Evolutionary conservation across 2,329 filamentous ascomycete genomes (phyloP), one percentile per base, ranked within the genome.

Genomic region (Hypoxylon sp.): DNA sequence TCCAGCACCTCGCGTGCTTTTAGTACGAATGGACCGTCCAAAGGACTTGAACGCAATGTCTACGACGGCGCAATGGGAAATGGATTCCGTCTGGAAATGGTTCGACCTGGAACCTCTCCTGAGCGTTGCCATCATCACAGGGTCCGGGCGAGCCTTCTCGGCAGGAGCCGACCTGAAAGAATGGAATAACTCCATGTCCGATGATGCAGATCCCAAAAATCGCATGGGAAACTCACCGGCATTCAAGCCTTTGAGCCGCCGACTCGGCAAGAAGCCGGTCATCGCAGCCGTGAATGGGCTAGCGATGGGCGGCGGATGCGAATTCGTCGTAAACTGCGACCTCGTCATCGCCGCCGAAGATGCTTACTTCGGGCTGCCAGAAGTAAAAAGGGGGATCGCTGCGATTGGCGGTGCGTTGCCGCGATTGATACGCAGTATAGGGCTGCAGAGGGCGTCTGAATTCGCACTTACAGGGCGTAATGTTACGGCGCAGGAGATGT

Each of bases 211-310:
- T 45, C 70, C 70, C 1, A 69, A 63, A 55, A 68, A 58, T 30
- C 65, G 68, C 30, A 70, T 73, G 70, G 68, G 71, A 6, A 73
- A 71, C 34, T 65, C 72, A 21, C 74, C 73, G 2, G 71, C 70
- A 9, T 76, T 76, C 53, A 72, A 70, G 47, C 71, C 73, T 0
- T 74, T 88, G 1, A 83, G 82, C 29, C 80, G 85, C 5, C 79
- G 87, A 2, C 74, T 77, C 8, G 87, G 87, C 41, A 85, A 84
- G 74, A 90, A 90, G 71, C 88, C 88, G 0, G 81, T 90, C 30
- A 87, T 90, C 57, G 86, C 85, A 1, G 88, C 88, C 2, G 87
- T 90, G 14, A 89, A 90, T 71, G 88, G 88, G 3, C 80, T 87
- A 16, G 86, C 85, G 51, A 81, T 87, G 68, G 88, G 88, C 2